Conservation (phyloP, 371 early-diverging fungal species). For the Batkoa obscura region DNA sequence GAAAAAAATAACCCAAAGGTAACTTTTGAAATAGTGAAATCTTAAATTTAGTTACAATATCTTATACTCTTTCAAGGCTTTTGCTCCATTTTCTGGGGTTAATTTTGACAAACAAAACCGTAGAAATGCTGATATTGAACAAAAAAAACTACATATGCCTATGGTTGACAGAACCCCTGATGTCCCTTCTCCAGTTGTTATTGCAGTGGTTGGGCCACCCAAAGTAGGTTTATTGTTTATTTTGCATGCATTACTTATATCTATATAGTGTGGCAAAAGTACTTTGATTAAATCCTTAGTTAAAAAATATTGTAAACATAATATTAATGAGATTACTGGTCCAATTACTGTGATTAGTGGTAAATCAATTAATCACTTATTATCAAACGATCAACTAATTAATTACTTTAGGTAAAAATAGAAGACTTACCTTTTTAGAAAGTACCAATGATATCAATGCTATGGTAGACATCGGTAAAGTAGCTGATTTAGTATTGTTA, state of each 20-base stretch:
- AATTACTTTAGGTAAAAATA: conserved; percentile 45
- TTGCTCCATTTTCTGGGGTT: conserved; percentile 55
- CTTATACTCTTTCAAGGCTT: conserved; percentile 32
- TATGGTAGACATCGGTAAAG: conserved; percentile 95
- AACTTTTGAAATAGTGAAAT: background rate
- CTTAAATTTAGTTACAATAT: too few relatives aligned
- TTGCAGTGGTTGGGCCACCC: conserved; percentile 94
- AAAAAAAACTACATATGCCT: conserved; percentile 90
- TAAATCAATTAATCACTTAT: conserved; percentile 6
- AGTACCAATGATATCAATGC: conserved; percentile 90
- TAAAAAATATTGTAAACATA: conserved; percentile 85
- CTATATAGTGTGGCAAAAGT: conserved; percentile 70
- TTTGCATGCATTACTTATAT: background rate
- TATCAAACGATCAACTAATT: background rate
- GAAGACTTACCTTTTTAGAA: conserved; percentile 91
- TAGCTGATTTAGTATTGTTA: conserved; percentile 92
- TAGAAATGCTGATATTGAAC: conserved; percentile 68
- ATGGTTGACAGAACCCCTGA: conserved; percentile 83
- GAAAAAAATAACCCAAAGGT: conserved; percentile 82
- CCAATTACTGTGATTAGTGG: conserved; percentile 92
- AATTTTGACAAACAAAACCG: conserved; percentile 58
- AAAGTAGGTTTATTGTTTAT: conserved; percentile 28
- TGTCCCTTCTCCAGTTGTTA: conserved; percentile 78
- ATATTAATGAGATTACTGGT: conserved; percentile 73
- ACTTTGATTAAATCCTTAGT: conserved; percentile 90